Percentiles rank a stretch among this genome's conserved stretches.
Conservation (phyloP, 2,329 filamentous ascomycete species). For the Colletotrichum plurivorum region DNA sequence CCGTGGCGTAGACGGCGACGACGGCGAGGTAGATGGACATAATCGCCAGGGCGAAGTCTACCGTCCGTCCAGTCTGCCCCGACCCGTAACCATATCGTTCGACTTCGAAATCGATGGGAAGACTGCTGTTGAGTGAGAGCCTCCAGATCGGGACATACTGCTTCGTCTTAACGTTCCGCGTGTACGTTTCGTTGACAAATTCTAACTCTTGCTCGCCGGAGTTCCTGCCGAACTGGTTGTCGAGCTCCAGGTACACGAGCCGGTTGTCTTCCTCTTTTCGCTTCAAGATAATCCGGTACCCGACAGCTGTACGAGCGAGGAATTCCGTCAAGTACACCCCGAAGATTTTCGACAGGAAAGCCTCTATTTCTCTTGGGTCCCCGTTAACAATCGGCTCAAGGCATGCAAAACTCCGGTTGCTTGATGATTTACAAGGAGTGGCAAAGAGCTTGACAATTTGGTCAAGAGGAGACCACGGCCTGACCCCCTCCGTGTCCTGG, state of each 20-base stretch:
- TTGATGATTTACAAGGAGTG: no score
- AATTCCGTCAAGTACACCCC: slow-evolving; percentile 10
- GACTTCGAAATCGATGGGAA: background rate
- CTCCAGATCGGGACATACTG: background rate
- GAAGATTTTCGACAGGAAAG: slow-evolving; percentile 11
- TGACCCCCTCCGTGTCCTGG: background rate
- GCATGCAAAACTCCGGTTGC: background rate
- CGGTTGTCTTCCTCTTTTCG: background rate
- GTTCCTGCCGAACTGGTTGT: background rate
- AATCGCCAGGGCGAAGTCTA: background rate
- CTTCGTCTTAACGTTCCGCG: no score
- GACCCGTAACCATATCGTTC: slow-evolving; percentile 17
- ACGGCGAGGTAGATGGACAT: slow-evolving; percentile 15
- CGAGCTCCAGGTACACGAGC: background rate
- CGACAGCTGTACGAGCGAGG: background rate
- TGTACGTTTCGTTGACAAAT: background rate
- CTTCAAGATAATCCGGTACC: background rate
- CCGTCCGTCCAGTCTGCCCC: background rate
- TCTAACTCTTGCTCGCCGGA: background rate
- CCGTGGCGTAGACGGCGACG: background rate
- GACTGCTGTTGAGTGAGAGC: background rate
- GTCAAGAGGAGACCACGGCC: background rate
- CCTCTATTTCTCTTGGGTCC: background rate
- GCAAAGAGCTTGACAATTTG: background rate
- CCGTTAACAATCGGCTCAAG: background rate